These are phyloP conservation scores for Cercophora samala DNA, from an alignment of 495 filamentous ascomycete species.

Conservation along the genomic window DNA sequence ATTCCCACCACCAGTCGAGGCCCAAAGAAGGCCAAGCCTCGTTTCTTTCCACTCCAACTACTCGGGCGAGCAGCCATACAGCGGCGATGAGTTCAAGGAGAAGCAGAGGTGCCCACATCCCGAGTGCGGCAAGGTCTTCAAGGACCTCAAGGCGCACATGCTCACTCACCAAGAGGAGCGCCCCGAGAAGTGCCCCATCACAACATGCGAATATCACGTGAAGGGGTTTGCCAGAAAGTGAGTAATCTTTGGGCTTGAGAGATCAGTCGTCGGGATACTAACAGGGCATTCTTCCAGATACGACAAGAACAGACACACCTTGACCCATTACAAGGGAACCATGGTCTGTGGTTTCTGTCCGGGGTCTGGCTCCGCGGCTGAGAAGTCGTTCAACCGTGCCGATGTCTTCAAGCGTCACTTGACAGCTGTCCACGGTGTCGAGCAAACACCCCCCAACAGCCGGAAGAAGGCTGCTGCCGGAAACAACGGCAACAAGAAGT, in stretches of 20 bases:
- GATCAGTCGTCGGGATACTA: background rate
- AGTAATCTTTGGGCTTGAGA: background rate
- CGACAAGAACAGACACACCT: slow-evolving; percentile 94
- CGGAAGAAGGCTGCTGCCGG: slow-evolving; percentile 66
- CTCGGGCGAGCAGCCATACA: slow-evolving; percentile 53
- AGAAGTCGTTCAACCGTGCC: slow-evolving; percentile 98
- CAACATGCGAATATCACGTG: slow-evolving; percentile 89
- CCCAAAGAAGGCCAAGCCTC: slow-evolving; percentile 33
- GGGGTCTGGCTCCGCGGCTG: slow-evolving; percentile 82
- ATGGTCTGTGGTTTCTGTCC: slow-evolving; percentile 99
- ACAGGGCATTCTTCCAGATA: slow-evolving; percentile 44
- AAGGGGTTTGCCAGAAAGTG: slow-evolving; percentile 92
- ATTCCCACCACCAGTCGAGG: slow-evolving; percentile 54
- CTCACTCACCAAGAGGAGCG: slow-evolving; percentile 91
- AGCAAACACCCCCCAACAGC: slow-evolving; percentile 95
- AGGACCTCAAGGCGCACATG: slow-evolving; percentile 94
- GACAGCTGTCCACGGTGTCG: slow-evolving; percentile 89
- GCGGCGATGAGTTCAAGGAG: slow-evolving; percentile 66
- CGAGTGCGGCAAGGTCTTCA: slow-evolving; percentile 85
- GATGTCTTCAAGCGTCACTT: slow-evolving; percentile 99
- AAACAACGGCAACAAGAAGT: slow-evolving; percentile 50
- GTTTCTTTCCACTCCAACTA: slow-evolving; percentile 33
- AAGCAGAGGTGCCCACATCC: slow-evolving; percentile 67
- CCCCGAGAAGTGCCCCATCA: slow-evolving; percentile 95
- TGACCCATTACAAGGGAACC: slow-evolving; percentile 98